A percentile compares a stretch with the other conserved stretches of the same genome.
Evolutionary conservation across 2,329 filamentous ascomycete species (phyloP).

Genomic region (Beauveria varroae): DNA sequence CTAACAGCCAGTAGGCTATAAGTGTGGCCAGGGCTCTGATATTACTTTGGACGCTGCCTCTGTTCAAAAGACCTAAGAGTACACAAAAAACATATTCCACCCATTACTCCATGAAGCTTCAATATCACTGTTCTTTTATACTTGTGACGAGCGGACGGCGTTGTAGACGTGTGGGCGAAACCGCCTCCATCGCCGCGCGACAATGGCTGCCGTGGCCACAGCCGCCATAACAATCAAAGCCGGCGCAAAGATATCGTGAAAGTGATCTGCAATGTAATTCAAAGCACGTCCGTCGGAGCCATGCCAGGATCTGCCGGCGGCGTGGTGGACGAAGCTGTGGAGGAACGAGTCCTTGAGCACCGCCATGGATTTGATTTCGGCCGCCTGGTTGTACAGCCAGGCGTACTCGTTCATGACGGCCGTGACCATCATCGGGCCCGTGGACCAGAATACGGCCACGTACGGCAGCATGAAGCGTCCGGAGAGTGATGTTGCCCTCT

Average conservation of each 20-base stretch:
- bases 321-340: constrained; percentile 13
- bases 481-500: constrained; percentile 12
- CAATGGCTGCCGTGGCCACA: neutral
- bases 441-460: constrained; percentile 20
- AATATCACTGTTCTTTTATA: neutral
- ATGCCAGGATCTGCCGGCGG: constrained; percentile 19
- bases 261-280: constrained; percentile 17
- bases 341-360: constrained; percentile 14
- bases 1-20: too few species aligned
- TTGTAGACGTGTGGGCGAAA: neutral
- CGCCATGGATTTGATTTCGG: constrained; percentile 6
- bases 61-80: neutral
- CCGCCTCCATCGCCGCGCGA: neutral
- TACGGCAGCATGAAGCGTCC: constrained; percentile 17
- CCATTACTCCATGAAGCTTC: neutral
- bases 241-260: neutral
- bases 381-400: constrained; percentile 11
- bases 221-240: neutral
- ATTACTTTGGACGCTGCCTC: too few species aligned
- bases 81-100: neutral
- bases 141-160: neutral
- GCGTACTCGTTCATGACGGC: constrained; percentile 15
- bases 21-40: neutral
- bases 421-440: constrained; percentile 20
- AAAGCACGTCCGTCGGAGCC: constrained; percentile 15